These are phyloP conservation scores for Mycena galopus DNA, from an alignment of 768 basidiomycete genomes.

Conservation along the genomic window DNA sequence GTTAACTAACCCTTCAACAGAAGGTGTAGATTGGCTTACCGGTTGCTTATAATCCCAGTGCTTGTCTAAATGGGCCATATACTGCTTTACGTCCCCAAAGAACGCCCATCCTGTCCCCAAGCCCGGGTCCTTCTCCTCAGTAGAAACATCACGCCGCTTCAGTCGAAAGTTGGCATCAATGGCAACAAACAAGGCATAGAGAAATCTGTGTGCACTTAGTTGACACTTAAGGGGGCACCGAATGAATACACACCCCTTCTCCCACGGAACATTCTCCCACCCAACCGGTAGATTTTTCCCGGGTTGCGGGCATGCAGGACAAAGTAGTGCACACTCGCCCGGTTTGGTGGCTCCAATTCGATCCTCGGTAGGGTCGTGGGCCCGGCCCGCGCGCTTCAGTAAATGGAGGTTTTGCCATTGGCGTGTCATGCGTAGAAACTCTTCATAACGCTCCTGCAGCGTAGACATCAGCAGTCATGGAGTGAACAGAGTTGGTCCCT, in stretches of 20 bases:
- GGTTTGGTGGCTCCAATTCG: no score
- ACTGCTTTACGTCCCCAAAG: background rate
- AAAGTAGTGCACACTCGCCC: no score
- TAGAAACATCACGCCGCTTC: conserved; percentile 29
- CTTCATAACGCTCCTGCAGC: conserved; percentile 29
- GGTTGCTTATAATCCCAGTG: conserved; percentile 1
- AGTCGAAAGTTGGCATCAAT: conserved; percentile 42
- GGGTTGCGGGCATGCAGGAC: conserved; percentile 45
- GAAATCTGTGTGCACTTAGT: background rate
- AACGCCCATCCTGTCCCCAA: conserved; percentile 1
- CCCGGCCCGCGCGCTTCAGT: conserved; percentile 35
- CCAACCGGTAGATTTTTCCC: conserved; percentile 39
- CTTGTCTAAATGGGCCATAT: background rate
- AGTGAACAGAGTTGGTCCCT: no score
- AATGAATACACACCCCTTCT: background rate
- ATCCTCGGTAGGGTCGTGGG: conserved; percentile 17
- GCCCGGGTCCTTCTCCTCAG: conserved; percentile 1
- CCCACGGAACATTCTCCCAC: conserved; percentile 34
- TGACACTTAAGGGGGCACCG: no score
- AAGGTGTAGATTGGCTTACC: background rate
- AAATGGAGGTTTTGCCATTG: conserved; percentile 37
- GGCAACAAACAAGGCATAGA: conserved; percentile 17
- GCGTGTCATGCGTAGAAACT: no score
- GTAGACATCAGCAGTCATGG: no score
- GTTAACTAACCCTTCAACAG: background rate